Percentiles rank a stretch among this genome's conserved stretches.
phyloP scores from a whole-genome alignment of 2,329 filamentous ascomycete species.

The Alternaria dauci region DNA sequence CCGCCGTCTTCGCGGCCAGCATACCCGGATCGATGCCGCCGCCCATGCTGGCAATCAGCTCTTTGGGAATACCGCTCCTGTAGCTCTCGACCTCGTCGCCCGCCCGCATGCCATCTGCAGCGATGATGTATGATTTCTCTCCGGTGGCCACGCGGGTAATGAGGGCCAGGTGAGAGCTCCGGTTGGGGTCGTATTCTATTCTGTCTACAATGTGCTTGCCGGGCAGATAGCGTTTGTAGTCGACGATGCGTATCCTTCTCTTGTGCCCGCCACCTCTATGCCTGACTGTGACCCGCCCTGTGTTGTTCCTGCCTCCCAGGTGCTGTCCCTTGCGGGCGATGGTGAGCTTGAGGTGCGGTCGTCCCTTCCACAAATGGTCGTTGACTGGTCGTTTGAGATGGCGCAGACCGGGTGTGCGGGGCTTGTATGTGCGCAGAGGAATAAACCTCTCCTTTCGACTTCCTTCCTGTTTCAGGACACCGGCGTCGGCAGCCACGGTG shows the following conservation, averaged over 20 bases:
- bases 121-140: constrained; percentile 88
- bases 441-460: constrained; percentile 49
- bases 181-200: constrained; percentile 94
- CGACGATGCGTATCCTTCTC: constrained; percentile 88
- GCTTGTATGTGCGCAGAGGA: constrained; percentile 84
- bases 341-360: constrained; percentile 82
- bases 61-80: constrained; percentile 84
- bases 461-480: constrained; percentile 33
- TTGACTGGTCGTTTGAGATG: constrained; percentile 94
- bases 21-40: constrained; percentile 94
- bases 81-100: constrained; percentile 95
- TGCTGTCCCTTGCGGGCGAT: constrained; percentile 91
- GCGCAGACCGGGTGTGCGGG: constrained; percentile 88
- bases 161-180: constrained; percentile 91
- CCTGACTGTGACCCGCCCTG: constrained; percentile 83
- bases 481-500: constrained; percentile 41
- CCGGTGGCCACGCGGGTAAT: constrained; percentile 77
- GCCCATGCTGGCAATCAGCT: constrained; percentile 90
- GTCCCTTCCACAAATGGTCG: constrained; percentile 95
- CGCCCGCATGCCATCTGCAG: constrained; percentile 90
- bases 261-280: constrained; percentile 94
- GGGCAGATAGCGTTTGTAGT: constrained; percentile 80
- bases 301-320: constrained; percentile 91
- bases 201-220: constrained; percentile 90
- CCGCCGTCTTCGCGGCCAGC: constrained; percentile 90